These are phyloP conservation scores for Claviceps digitariae DNA, from an alignment of 2,329 filamentous ascomycete species.

Conservation along the genomic window DNA sequence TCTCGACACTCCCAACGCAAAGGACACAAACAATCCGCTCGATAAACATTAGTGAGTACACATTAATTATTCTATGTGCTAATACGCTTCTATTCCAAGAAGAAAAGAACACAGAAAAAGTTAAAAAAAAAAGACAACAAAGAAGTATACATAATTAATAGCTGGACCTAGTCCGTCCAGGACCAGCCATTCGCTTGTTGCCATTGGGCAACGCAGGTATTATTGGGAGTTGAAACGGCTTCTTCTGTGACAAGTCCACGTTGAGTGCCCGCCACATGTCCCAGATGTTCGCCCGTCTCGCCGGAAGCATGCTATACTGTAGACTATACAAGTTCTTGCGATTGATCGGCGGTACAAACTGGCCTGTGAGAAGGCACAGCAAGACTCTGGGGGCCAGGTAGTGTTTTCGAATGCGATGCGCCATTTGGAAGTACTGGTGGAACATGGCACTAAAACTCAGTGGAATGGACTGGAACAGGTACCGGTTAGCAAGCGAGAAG, in stretches of 20 bases:
- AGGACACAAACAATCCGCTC: not conserved
- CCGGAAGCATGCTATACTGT: conserved; percentile 95
- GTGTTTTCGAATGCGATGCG: conserved; percentile 82
- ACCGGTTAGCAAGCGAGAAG: conserved; percentile 1
- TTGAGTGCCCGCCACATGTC: conserved; percentile 75
- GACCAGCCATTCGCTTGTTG: conserved; percentile 15
- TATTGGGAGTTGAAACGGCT: conserved; percentile 23
- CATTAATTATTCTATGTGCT: not conserved
- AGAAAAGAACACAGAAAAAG: not conserved
- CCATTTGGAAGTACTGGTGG: conserved; percentile 92
- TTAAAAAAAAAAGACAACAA: not conserved
- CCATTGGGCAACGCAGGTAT: conserved; percentile 21
- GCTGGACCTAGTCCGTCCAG: conserved; percentile 14
- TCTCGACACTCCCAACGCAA: not conserved
- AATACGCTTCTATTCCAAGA: not conserved
- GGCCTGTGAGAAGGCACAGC: conserved; percentile 74
- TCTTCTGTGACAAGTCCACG: conserved; percentile 31
- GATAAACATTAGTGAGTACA: not conserved
- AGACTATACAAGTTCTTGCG: conserved; percentile 88
- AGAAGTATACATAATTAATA: conserved; percentile 1
- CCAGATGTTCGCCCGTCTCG: conserved; percentile 60
- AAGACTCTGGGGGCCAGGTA: conserved; percentile 85
- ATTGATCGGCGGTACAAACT: conserved; percentile 90
- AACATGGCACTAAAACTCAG: conserved; percentile 90
- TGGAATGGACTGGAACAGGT: conserved; percentile 59